phyloP scores from a whole-genome alignment of 768 basidiomycete genomes.

The Russula vinacea region DNA sequence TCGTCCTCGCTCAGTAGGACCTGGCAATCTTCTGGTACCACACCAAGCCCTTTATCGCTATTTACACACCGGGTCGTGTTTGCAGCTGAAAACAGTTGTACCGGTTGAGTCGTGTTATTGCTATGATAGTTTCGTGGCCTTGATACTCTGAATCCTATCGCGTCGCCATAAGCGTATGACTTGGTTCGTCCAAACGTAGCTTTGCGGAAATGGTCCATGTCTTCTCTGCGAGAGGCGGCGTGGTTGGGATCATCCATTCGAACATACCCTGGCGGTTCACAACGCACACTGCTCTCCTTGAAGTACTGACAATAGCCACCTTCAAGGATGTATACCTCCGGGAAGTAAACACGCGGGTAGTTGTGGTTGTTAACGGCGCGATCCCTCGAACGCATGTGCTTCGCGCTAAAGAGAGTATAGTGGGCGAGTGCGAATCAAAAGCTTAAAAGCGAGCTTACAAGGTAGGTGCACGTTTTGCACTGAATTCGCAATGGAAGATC shows the following conservation, averaged over 20 bases:
- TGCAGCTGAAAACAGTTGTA: conserved; percentile 62
- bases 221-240: conserved; percentile 73
- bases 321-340: conserved; percentile 94
- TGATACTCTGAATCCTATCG: conserved; percentile 37
- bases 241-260: conserved; percentile 94
- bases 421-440: not conserved
- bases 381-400: conserved; percentile 88
- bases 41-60: conserved; percentile 45
- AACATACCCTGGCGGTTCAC: conserved; percentile 80
- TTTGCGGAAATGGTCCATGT: conserved; percentile 89
- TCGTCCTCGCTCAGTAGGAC: conserved; percentile 67
- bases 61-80: conserved; percentile 63
- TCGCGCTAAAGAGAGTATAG: conserved; percentile 58
- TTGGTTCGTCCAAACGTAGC: conserved; percentile 84
- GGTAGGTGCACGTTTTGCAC: conserved; percentile 90
- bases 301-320: conserved; percentile 94
- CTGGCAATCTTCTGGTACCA: conserved; percentile 64
- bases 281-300: conserved; percentile 61
- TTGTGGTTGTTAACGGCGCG: conserved; percentile 81
- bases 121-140: conserved; percentile 63
- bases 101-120: conserved; percentile 47
- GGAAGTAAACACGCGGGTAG: conserved; percentile 92
- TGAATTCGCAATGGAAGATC: conserved; percentile 98
- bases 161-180: conserved; percentile 91
- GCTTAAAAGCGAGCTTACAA: conserved; percentile 57